These are phyloP conservation scores for Gliomastix tumulicola DNA, from an alignment of 2,329 filamentous ascomycete genomes.

Conservation along the genomic window DNA sequence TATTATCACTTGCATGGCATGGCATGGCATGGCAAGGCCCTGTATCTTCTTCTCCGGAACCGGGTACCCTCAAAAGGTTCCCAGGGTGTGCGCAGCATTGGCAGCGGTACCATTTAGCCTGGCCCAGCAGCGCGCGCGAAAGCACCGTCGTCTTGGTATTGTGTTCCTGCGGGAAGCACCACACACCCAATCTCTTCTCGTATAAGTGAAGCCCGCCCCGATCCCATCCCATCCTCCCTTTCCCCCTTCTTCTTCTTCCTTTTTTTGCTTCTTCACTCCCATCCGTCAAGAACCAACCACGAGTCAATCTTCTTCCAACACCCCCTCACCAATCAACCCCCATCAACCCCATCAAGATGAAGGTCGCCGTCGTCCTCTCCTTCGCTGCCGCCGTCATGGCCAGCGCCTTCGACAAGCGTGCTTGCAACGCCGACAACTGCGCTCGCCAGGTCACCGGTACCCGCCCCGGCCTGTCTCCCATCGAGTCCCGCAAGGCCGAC, in stretches of 20 bases:
- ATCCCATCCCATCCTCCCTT: constrained; percentile 4
- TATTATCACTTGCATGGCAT: no score
- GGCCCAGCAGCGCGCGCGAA: no score
- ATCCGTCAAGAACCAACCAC: constrained; percentile 2
- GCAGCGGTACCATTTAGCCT: no score
- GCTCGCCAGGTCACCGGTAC: constrained; percentile 37
- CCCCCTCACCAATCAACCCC: not conserved
- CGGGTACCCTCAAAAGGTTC: no score
- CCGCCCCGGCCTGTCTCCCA: constrained; percentile 22
- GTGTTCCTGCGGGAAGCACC: no score
- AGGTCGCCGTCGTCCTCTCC: constrained; percentile 28
- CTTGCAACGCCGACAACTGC: constrained; percentile 36
- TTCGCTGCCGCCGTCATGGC: constrained; percentile 27
- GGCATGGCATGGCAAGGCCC: no score
- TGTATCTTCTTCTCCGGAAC: no score
- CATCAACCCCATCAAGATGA: constrained; percentile 29
- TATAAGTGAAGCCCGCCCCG: no score
- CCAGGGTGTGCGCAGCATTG: no score
- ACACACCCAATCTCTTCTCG: no score
- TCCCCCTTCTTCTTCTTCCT: constrained; percentile 1
- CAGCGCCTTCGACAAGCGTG: constrained; percentile 23
- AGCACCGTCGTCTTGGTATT: no score
- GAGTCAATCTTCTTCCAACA: constrained; percentile 3
- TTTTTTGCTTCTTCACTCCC: constrained; percentile 4
- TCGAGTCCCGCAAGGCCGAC: constrained; percentile 26